Base-by-base conservation (phyloP, 1,284 basidiomycete genomes). In the Malassezia yamatoensis region DNA sequence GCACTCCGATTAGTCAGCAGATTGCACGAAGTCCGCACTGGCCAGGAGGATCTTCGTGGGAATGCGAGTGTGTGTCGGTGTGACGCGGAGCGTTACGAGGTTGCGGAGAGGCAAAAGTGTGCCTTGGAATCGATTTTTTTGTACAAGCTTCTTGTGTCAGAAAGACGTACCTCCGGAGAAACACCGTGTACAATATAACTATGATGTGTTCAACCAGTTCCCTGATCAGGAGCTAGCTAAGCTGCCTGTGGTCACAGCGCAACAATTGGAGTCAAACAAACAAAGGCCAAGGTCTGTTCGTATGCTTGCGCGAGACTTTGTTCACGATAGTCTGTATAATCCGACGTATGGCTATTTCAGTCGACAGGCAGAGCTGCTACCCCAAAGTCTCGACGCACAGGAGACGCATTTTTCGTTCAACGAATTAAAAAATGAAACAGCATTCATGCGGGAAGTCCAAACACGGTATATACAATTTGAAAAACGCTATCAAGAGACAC, bases 311-410 rank as follows among this genome's bases (percentile, higher is more conserved):
- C 82, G 94, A 59, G 93, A 99, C 78, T 99, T 88, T 75, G 91
- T 99, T 63, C 88, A 96, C 70, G 94, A 99, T 74, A 85, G 87
- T 16, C 77, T 99, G 41, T 99, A 98, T 78, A 96, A 99, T 71
- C 91, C 90, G 2, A 78, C 90, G 73, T 98, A 99, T 71, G 94
- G 94, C 37, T 99, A 99, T 78, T 98, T 99, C 74, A 59, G 58
- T 18, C 61, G 68, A 43, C 71, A 72, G 32, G 71, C 71, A 1
- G 69, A 67, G n/a, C 49, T 74, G 5, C 60, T 73, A 0, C 70
- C 70, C 7, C 11, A 18, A 51, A 5, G 34, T 12, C 18, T 20
- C 8, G 16, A 18, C 24, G n/a, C 24, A 1, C 8, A 43, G 18
- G 24, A 38, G 4, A 18, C 33, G 11, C 77, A 76, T 3, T 85